Percentiles rank a stretch among this genome's conserved stretches.
phyloP scores from a whole-genome alignment of 768 basidiomycete genomes.

The Tubosaeta brunneosetosa region DNA sequence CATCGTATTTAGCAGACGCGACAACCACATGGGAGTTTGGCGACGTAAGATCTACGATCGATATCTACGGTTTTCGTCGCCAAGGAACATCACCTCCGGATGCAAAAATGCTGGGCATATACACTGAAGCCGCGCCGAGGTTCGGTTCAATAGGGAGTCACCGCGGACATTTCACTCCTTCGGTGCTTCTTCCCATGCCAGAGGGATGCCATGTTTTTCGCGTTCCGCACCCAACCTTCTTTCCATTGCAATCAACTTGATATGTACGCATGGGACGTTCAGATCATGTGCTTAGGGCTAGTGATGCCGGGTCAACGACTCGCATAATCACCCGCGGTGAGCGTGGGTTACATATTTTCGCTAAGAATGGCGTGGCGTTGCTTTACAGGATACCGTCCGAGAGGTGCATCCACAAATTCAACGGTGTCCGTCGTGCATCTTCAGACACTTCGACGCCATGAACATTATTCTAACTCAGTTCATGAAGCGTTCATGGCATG shows the following conservation, averaged over 20 bases:
- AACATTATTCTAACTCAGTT: background rate
- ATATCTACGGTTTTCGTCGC: too few relatives aligned
- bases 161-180: constrained; percentile 57
- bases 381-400: constrained; percentile 42
- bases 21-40: too few relatives aligned
- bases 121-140: too few relatives aligned
- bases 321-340: constrained; percentile 57
- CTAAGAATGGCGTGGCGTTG: constrained; percentile 40
- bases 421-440: constrained; percentile 11
- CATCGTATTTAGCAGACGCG: too few relatives aligned
- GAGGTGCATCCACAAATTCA: constrained; percentile 23
- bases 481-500: constrained; percentile 24
- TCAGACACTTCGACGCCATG: constrained; percentile 16
- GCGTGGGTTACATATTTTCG: constrained; percentile 48
- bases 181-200: constrained; percentile 52
- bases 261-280: constrained; percentile 63
- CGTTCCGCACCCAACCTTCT: constrained; percentile 63
- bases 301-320: constrained; percentile 59
- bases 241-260: constrained; percentile 38
- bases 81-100: too few relatives aligned
- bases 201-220: constrained; percentile 48
- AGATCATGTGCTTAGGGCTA: constrained; percentile 40
- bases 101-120: too few relatives aligned
- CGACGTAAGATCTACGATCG: too few relatives aligned
- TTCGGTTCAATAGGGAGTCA: constrained; percentile 6